Evolutionary conservation across 805 yeast genomes (phyloP).

Genomic region (Scheffersomyces stipitis): DNA sequence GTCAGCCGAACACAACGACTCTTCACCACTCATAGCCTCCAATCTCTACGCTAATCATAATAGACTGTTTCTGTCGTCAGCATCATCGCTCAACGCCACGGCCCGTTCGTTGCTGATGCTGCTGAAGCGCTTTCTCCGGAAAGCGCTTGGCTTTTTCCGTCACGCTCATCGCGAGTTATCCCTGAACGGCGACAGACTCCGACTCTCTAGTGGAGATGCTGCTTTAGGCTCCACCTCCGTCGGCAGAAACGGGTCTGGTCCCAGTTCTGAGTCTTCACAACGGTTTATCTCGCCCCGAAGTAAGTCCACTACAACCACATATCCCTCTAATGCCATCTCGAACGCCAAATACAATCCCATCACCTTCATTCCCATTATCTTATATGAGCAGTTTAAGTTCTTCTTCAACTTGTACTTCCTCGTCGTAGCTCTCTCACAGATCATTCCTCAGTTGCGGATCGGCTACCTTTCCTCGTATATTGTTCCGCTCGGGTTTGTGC

Average conservation of each 20-base stretch:
- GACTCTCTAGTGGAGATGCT: slow-evolving; percentile 8
- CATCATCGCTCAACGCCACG: slow-evolving; percentile 14
- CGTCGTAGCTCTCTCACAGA: slow-evolving; percentile 91
- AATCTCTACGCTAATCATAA: slow-evolving; percentile 12
- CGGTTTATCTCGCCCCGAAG: slow-evolving; percentile 42
- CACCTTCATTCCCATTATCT: slow-evolving; percentile 82
- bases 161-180: slow-evolving; percentile 26
- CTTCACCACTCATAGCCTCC: slow-evolving; percentile 29
- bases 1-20: slow-evolving; percentile 19
- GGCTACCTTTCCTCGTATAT: slow-evolving; percentile 92
- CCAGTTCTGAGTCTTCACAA: slow-evolving; percentile 21
- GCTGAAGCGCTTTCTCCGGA: slow-evolving; percentile 9
- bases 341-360: slow-evolving; percentile 92
- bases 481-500: slow-evolving; percentile 91
- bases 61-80: slow-evolving; percentile 19
- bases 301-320: slow-evolving; percentile 25
- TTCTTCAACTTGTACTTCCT: slow-evolving; percentile 92
- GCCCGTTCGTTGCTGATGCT: slow-evolving; percentile 10
- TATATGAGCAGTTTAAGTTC: slow-evolving; percentile 95
- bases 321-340: slow-evolving; percentile 70
- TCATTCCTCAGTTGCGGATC: slow-evolving; percentile 82
- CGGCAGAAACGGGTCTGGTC: background rate
- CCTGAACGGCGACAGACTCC: slow-evolving; percentile 21
- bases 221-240: background rate
- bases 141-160: slow-evolving; percentile 17